These are phyloP conservation scores for Sclerotinia subarctica DNA, from an alignment of 2,329 filamentous ascomycete species.

Conservation along the genomic window DNA sequence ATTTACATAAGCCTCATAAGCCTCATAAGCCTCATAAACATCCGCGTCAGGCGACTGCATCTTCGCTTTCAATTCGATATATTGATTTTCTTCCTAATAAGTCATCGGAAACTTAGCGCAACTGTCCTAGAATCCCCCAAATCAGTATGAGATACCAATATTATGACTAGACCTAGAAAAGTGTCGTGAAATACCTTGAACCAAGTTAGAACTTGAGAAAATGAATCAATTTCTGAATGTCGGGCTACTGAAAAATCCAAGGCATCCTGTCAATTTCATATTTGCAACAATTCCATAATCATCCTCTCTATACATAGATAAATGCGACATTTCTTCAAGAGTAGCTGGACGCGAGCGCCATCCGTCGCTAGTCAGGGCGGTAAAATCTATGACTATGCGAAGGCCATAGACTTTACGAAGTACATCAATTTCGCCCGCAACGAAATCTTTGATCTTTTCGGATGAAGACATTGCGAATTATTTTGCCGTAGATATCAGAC, in stretches of 20 bases:
- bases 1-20: not conserved
- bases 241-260: not conserved
- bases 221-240: not conserved
- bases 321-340: no score
- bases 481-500: not conserved
- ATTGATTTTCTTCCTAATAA: not conserved
- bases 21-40: no score
- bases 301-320: not conserved
- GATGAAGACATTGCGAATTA: not conserved
- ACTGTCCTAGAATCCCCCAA: not conserved
- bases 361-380: not conserved
- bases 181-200: not conserved
- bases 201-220: not conserved
- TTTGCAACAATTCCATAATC: not conserved
- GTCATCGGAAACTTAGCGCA: not conserved
- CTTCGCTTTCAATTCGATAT: not conserved
- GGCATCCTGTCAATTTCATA: not conserved
- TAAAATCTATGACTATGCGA: not conserved
- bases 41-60: not conserved
- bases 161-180: rapidly evolving
- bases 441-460: not conserved
- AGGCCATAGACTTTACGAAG: not conserved
- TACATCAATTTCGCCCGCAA: not conserved
- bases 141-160: not conserved
- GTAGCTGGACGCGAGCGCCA: no score